A percentile compares a stretch with the other conserved stretches of the same genome.
Evolutionary conservation across 345 rosid genomes (phyloP).

Genomic region (Lepidium sativum): DNA sequence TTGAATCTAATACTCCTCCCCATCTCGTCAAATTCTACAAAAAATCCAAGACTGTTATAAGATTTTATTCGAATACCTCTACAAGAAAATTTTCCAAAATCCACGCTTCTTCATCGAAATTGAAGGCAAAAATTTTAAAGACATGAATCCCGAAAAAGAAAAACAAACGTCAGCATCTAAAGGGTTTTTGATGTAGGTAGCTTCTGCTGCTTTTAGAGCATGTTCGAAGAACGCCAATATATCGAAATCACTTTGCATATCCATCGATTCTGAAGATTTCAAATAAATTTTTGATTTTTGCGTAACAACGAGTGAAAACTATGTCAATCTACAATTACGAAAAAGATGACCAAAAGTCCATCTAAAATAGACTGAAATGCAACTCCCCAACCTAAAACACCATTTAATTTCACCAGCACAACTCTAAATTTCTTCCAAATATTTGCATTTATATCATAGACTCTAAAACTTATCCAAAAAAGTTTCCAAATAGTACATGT

Average conservation of each 20-base stretch:
- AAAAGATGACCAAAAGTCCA: too few relatives aligned
- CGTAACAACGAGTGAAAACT: not conserved
- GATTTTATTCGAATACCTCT: not conserved
- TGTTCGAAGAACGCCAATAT: conserved; percentile 73
- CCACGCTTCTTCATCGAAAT: not conserved
- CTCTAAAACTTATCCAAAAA: too few relatives aligned
- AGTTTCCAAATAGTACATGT: too few relatives aligned
- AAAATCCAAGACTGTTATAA: not conserved
- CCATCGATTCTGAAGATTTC: conserved; percentile 40
- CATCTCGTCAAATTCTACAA: conserved; percentile 77
- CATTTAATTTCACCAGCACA: too few relatives aligned
- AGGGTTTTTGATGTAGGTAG: conserved; percentile 53
- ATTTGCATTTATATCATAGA: too few relatives aligned
- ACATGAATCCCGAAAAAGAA: not conserved
- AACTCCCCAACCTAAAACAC: too few relatives aligned
- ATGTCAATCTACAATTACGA: too few relatives aligned
- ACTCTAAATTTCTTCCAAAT: too few relatives aligned
- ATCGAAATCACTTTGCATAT: conserved; percentile 62
- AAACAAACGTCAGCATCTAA: conserved; percentile 64
- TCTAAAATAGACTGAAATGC: too few relatives aligned
- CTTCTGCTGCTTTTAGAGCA: conserved; percentile 74
- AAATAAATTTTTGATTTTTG: not conserved
- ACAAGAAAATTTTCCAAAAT: not conserved
- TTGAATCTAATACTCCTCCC: too few relatives aligned
- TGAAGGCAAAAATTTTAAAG: not conserved